Evolutionary conservation across 2,329 filamentous ascomycete genomes (phyloP).

Genomic region (Colletotrichum sp.): DNA sequence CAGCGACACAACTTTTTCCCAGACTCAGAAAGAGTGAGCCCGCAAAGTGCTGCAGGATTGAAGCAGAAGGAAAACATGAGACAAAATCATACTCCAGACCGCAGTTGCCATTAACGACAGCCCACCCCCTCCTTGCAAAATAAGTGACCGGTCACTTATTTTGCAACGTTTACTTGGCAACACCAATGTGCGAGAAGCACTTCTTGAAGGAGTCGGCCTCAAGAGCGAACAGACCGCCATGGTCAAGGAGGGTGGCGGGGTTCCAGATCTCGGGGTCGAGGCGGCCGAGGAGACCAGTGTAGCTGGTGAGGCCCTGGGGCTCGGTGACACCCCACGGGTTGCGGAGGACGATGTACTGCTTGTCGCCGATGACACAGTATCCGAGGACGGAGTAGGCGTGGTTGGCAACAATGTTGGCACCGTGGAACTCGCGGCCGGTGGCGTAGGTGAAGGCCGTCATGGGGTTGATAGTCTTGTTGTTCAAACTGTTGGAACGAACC

Average conservation of each 20-base stretch:
- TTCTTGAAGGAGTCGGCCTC: conserved; percentile 40
- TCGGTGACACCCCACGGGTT: conserved; percentile 51
- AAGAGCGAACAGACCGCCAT: conserved; percentile 39
- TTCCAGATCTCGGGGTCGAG: conserved; percentile 41
- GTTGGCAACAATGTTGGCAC: conserved; percentile 48
- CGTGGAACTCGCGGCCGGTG: conserved; percentile 38
- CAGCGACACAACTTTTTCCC: conserved; percentile 1
- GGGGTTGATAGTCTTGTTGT: conserved; percentile 47
- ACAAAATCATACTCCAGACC: neutral
- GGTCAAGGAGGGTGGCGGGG: conserved; percentile 39
- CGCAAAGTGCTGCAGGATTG: neutral
- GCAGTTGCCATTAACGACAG: neutral
- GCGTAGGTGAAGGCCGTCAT: conserved; percentile 47
- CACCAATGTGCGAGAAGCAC: conserved; percentile 34
- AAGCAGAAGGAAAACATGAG: neutral
- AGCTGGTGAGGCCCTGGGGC: conserved; percentile 42
- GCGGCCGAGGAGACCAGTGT: conserved; percentile 41
- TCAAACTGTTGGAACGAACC: conserved; percentile 43
- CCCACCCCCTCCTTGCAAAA: neutral
- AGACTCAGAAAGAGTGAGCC: neutral
- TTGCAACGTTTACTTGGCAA: conserved; percentile 23
- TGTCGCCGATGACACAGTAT: conserved; percentile 37
- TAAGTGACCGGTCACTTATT: conserved; percentile 7
- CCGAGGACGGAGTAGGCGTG: conserved; percentile 49
- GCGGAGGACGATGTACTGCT: conserved; percentile 46